Base-by-base conservation (phyloP, 352 stramenopile species). In the Phytophthora melonis region DNA sequence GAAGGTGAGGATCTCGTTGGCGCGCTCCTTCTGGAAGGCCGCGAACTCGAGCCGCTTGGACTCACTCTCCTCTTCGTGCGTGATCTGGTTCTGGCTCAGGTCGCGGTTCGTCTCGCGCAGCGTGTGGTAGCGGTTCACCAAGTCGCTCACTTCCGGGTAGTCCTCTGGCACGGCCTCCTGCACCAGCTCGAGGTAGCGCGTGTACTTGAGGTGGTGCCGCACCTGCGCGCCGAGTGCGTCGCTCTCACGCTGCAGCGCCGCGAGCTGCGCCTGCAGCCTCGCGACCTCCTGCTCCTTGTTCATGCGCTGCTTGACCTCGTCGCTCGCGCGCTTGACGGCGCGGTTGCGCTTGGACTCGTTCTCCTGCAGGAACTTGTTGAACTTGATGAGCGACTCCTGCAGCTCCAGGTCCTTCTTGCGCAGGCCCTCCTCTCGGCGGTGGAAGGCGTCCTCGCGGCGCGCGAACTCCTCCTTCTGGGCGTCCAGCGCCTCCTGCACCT, bases 321-420 rank as follows among this genome's bases (percentile, higher is more conserved):
- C 95, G 25, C 84, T 92, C 23, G 91, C 91, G 27, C 95, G 82
- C 72, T 98, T 98, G 50, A 98, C 88, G 11, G 95, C 95, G 0
- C 95, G 91, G 66, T 97, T 98, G 23, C 95, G 88, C 74, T 98
- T 98, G 25, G 85, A 97, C 71, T 98, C 95, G 76, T 98, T 98
- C 60, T 98, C 94, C 70, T 98, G 87, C 9, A 97, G 80, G 70
- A 97, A 97, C 68, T 98, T 99, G 84, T 98, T 99, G 81, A 98
- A 98, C 76, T 98, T 98, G 80, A 98, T 98, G 39, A 98, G 86
- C 23, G 91, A 98, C 58, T 98, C 93, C 72, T 98, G 94, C 52
- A 99, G 79, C 74, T 98, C 93, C 19, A 98, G 75, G 66, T 99
- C 94, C 70, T 98, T 98, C 68, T 97, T 95, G 34, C 94, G 87